Conservation (phyloP, 2,329 filamentous ascomycete genomes). For the Xylariaceae sp. region DNA sequence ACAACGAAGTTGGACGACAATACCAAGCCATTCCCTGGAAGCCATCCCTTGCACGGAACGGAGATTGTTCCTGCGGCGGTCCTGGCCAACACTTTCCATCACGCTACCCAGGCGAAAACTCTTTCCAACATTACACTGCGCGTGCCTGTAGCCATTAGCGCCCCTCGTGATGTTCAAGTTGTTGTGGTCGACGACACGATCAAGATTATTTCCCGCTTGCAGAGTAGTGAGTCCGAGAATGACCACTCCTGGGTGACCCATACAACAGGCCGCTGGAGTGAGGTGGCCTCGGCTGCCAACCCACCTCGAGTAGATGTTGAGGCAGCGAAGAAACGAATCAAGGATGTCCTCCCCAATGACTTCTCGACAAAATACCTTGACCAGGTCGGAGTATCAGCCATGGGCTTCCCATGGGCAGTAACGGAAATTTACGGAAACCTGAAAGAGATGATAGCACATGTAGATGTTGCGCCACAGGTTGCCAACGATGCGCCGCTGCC, state of each 20-base stretch:
- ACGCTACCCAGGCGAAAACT: conserved; percentile 25
- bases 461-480: conserved; percentile 28
- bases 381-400: conserved; percentile 34
- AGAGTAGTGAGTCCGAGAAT: conserved; percentile 1
- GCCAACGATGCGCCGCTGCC: conserved; percentile 24
- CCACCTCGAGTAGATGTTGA: conserved; percentile 17
- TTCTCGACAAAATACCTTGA: conserved; percentile 35
- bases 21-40: conserved; percentile 35
- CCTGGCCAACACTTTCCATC: conserved; percentile 32
- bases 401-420: conserved; percentile 38
- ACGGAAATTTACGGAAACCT: conserved; percentile 32
- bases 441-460: conserved; percentile 36
- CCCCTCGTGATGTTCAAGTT: conserved; percentile 32
- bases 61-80: conserved; percentile 40
- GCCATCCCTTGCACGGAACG: conserved; percentile 35
- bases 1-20: conserved; percentile 31
- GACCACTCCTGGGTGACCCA: conserved; percentile 29
- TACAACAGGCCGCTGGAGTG: conserved; percentile 17
- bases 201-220: conserved; percentile 30
- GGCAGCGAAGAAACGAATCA: conserved; percentile 23
- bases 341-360: conserved; percentile 20
- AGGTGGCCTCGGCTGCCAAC: neutral
- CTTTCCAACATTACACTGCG: conserved; percentile 30
- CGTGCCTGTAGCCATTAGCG: conserved; percentile 32
- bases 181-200: conserved; percentile 26